Conservation (phyloP, 108 stramenopile genomes). For the Nitzschia sp. region DNA sequence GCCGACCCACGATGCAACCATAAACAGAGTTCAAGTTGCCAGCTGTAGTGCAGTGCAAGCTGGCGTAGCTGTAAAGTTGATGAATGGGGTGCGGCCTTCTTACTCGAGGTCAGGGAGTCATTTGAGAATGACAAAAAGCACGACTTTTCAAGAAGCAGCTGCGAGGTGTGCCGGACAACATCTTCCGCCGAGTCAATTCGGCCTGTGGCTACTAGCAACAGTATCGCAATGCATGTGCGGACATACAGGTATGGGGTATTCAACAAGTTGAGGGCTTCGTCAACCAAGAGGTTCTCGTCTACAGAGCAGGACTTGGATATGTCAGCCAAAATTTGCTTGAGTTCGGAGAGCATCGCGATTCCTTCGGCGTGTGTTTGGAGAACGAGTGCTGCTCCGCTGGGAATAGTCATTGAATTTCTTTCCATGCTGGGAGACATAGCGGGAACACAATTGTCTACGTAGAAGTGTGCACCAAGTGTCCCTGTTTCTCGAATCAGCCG, state of each 20-base stretch:
- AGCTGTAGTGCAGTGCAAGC: conserved; percentile 49
- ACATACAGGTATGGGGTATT: conserved; percentile 25
- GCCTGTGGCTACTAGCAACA: conserved; percentile 51
- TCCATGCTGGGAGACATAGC: conserved; percentile 27
- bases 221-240: conserved; percentile 56
- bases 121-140: conserved; percentile 55
- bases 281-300: conserved; percentile 39
- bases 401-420: conserved; percentile 43
- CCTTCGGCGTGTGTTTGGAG: conserved; percentile 68
- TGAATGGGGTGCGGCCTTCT: conserved; percentile 35
- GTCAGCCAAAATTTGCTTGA: conserved; percentile 30
- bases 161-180: conserved; percentile 58
- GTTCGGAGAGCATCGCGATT: conserved; percentile 39
- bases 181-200: conserved; percentile 71
- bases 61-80: conserved; percentile 52
- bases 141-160: conserved; percentile 43
- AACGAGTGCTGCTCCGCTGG: conserved; percentile 53
- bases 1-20: conserved; percentile 82
- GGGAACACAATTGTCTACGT: conserved; percentile 44
- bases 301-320: conserved; percentile 41
- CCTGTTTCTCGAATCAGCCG: conserved; percentile 70
- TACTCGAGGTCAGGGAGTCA: conserved; percentile 40
- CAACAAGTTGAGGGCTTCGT: conserved; percentile 47
- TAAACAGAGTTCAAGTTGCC: conserved; percentile 81
- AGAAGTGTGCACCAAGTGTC: conserved; percentile 47